phyloP scores from a whole-genome alignment of 371 early-diverging fungal genomes.

The Apophysomyces trapeziformis region DNA sequence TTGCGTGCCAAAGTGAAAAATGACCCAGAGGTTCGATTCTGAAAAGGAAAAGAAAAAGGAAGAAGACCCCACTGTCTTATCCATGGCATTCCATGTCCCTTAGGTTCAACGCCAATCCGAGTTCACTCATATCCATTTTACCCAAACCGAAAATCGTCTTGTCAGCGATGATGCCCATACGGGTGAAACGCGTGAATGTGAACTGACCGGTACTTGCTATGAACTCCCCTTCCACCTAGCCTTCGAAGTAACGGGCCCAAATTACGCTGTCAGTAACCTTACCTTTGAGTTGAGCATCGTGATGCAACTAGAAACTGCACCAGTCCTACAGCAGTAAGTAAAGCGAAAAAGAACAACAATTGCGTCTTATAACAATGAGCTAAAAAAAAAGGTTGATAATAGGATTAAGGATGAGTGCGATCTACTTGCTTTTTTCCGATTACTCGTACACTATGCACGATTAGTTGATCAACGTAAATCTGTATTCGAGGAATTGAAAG shows the following conservation, averaged over 20 bases:
- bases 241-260: constrained; percentile 33
- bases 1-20: constrained; percentile 30
- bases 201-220: constrained; percentile 26
- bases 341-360: background rate
- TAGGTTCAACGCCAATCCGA: constrained; percentile 31
- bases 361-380: too few relatives aligned
- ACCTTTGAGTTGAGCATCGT: constrained; percentile 33
- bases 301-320: constrained; percentile 30
- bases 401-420: constrained; percentile 38
- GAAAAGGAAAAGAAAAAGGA: too few relatives aligned
- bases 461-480: constrained; percentile 24
- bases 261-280: constrained; percentile 23
- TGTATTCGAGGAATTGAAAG: constrained; percentile 22
- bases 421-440: constrained; percentile 37
- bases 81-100: background rate
- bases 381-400: background rate
- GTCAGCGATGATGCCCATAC: constrained; percentile 14
- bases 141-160: constrained; percentile 19
- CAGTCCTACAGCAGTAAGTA: constrained; percentile 34
- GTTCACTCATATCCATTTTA: constrained; percentile 21
- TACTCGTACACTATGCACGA: constrained; percentile 32
- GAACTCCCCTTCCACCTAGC: constrained; percentile 25
- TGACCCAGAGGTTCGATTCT: constrained; percentile 15
- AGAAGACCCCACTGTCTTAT: too few relatives aligned
- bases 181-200: constrained; percentile 34